A percentile compares a stretch with the other conserved stretches of the same genome.
phyloP scores from a whole-genome alignment of 2,329 filamentous ascomycete species.

The Hypoxylon sp. region DNA sequence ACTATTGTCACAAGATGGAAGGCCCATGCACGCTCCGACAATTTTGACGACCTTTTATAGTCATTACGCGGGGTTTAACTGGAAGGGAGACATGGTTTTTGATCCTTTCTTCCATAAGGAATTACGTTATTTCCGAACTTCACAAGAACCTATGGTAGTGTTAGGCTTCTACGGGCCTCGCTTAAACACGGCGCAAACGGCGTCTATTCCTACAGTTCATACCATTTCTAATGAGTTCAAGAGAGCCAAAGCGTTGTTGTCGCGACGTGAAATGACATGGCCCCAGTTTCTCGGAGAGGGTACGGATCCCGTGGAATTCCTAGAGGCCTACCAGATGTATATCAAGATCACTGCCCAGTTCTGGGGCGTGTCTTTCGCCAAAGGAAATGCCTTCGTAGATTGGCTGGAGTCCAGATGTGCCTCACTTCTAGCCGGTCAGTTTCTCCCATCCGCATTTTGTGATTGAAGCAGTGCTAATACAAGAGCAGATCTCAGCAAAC shows the following conservation, averaged over 20 bases:
- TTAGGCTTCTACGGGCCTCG: constrained; percentile 73
- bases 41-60: constrained; percentile 73
- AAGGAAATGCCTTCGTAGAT: constrained; percentile 69
- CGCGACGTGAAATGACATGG: constrained; percentile 59
- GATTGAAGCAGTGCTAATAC: constrained; percentile 25
- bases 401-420: constrained; percentile 76
- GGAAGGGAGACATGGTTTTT: constrained; percentile 67
- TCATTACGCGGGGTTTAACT: constrained; percentile 74
- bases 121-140: constrained; percentile 67
- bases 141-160: constrained; percentile 73
- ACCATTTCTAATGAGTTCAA: constrained; percentile 67
- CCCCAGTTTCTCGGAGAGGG: constrained; percentile 56
- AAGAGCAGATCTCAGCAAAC: constrained; percentile 67
- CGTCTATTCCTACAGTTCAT: constrained; percentile 67
- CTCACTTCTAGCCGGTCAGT: constrained; percentile 70
- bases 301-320: constrained; percentile 62
- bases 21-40: constrained; percentile 62
- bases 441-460: constrained; percentile 23
- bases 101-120: constrained; percentile 72
- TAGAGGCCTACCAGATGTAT: constrained; percentile 67
- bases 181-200: constrained; percentile 71
- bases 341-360: constrained; percentile 74
- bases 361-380: constrained; percentile 72
- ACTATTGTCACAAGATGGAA: constrained; percentile 58
- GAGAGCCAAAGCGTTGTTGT: constrained; percentile 61